Percentiles rank a stretch among this genome's conserved stretches.
These are phyloP conservation scores for Yamadazyma membranifaciens DNA, from an alignment of 1,139 yeast genomes.

Conservation along the genomic window DNA sequence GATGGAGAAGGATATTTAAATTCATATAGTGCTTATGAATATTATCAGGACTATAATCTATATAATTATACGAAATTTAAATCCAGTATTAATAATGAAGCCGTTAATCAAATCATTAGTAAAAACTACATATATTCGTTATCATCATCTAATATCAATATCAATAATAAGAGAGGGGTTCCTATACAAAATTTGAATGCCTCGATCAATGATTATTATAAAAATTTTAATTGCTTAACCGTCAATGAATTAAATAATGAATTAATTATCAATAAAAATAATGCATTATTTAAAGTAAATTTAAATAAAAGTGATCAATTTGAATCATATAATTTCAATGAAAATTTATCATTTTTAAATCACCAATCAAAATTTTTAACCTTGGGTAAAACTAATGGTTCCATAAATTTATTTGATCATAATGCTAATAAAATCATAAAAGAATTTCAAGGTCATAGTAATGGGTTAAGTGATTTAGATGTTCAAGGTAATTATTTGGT, in stretches of 20 bases:
- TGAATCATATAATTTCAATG: slow-evolving; percentile 25
- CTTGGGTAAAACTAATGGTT: slow-evolving; percentile 67
- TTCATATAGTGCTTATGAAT: slow-evolving; percentile 35
- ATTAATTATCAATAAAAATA: slow-evolving; percentile 33
- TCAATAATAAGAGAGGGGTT: slow-evolving; percentile 60
- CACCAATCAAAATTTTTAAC: slow-evolving; percentile 47
- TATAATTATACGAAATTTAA: slow-evolving; percentile 52
- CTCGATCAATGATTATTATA: slow-evolving; percentile 30
- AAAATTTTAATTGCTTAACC: slow-evolving; percentile 37
- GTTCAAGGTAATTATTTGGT: slow-evolving; percentile 73
- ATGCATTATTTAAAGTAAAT: slow-evolving; percentile 57
- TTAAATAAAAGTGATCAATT: slow-evolving; percentile 48
- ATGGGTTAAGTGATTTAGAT: slow-evolving; percentile 74
- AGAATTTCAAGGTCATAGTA: slow-evolving; percentile 70
- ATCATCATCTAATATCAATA: slow-evolving; percentile 49
- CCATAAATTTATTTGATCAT: slow-evolving; percentile 77
- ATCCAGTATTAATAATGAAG: slow-evolving; percentile 29
- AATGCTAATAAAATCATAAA: slow-evolving; percentile 51
- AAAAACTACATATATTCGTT: slow-evolving; percentile 61
- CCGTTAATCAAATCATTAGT: slow-evolving; percentile 15
- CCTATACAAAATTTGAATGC: slow-evolving; percentile 34
- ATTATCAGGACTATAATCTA: slow-evolving; percentile 17
- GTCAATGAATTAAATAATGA: slow-evolving; percentile 34
- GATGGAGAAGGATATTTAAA: slow-evolving; percentile 47
- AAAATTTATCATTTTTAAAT: slow-evolving; percentile 33